Evolutionary conservation across 2,329 filamentous ascomycete genomes (phyloP).

Genomic region (Cladobotryum mycophilum): DNA sequence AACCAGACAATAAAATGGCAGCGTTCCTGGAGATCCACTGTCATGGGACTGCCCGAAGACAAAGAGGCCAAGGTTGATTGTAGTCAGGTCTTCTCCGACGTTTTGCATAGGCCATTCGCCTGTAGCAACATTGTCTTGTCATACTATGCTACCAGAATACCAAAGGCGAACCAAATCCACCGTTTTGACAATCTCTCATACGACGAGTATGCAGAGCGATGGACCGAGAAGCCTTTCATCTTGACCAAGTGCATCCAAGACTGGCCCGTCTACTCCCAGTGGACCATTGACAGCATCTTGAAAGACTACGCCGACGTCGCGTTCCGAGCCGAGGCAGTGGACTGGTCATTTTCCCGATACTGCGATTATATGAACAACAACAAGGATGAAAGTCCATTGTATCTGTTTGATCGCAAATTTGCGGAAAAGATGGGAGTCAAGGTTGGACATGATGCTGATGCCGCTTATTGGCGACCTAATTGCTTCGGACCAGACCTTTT

Average conservation of each 20-base stretch:
- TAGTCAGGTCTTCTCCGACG: constrained; percentile 78
- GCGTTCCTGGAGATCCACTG: constrained; percentile 79
- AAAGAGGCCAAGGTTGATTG: constrained; percentile 60
- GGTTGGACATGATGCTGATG: constrained; percentile 45
- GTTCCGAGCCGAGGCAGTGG: constrained; percentile 88
- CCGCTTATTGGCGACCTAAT: constrained; percentile 69
- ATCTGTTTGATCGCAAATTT: constrained; percentile 85
- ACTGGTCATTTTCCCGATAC: constrained; percentile 83
- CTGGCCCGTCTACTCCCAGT: constrained; percentile 72
- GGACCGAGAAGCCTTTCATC: constrained; percentile 80
- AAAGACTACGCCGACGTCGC: constrained; percentile 56
- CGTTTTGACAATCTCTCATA: constrained; percentile 63
- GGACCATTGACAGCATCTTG: constrained; percentile 65
- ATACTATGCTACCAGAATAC: constrained; percentile 66
- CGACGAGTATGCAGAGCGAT: constrained; percentile 66
- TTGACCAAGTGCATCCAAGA: constrained; percentile 72
- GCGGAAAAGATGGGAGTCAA: constrained; percentile 75
- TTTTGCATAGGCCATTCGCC: constrained; percentile 81
- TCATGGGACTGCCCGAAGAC: constrained; percentile 50
- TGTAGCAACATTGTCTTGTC: constrained; percentile 70
- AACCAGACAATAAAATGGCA: constrained; percentile 51
- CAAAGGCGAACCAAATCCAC: constrained; percentile 63
- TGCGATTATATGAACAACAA: constrained; percentile 74
- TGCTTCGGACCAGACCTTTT: constrained; percentile 89
- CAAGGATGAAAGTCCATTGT: constrained; percentile 80